Conservation (phyloP, 768 basidiomycete genomes). For the Lactarius indigo region DNA sequence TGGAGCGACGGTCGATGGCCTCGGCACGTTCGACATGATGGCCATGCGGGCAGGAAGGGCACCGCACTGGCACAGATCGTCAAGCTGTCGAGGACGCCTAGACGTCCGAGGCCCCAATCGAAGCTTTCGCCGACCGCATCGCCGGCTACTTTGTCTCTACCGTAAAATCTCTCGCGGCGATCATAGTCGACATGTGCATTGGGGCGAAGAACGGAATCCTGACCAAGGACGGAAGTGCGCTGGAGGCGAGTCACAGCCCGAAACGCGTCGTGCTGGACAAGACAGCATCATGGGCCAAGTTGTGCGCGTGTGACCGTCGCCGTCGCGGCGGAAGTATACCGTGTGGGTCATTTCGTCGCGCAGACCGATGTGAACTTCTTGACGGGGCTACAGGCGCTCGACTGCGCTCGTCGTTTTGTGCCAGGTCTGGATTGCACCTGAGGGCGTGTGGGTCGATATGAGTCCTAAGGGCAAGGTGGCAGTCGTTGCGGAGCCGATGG, state of each 20-base stretch:
- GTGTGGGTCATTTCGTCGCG: constrained; percentile 70
- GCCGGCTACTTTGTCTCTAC: constrained; percentile 95
- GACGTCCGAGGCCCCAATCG: constrained; percentile 96
- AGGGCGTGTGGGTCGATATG: constrained; percentile 87
- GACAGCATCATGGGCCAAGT: constrained; percentile 89
- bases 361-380: constrained; percentile 76
- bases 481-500: constrained; percentile 76
- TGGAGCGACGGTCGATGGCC: constrained; percentile 97
- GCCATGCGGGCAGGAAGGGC: constrained; percentile 93
- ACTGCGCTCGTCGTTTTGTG: constrained; percentile 88
- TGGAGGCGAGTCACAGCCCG: constrained; percentile 86
- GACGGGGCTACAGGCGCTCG: constrained; percentile 84
- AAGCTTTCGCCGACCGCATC: constrained; percentile 91
- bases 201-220: constrained; percentile 96
- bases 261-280: constrained; percentile 89
- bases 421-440: constrained; percentile 81
- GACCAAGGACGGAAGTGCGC: constrained; percentile 93
- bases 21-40: constrained; percentile 96
- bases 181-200: constrained; percentile 98
- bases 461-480: constrained; percentile 95
- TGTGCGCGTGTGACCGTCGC: constrained; percentile 66
- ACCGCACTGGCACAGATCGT: constrained; percentile 97
- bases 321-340: constrained; percentile 46
- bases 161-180: constrained; percentile 86
- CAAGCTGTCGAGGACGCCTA: constrained; percentile 97